These are phyloP conservation scores for Populus deltoides DNA, from an alignment of 345 rosid species.

Conservation along the genomic window DNA sequence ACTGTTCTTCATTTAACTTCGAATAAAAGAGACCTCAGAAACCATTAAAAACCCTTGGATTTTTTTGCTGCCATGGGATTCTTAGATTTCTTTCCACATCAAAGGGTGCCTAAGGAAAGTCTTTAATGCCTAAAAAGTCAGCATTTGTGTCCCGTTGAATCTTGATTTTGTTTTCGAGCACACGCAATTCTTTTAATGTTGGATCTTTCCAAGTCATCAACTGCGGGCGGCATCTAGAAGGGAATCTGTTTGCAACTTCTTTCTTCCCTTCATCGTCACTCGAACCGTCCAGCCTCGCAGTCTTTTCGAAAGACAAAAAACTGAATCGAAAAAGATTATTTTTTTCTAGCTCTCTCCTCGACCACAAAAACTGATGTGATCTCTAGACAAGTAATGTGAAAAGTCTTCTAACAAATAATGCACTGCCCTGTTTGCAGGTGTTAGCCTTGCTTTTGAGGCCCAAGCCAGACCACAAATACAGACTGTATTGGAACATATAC, in stretches of 20 bases:
- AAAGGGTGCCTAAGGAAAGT: not conserved
- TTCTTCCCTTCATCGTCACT: not conserved
- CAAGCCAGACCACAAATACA: slow-evolving; percentile 78
- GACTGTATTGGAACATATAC: slow-evolving; percentile 83
- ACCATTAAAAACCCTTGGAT: too few relatives aligned
- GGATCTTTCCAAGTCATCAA: not conserved
- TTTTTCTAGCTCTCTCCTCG: not conserved
- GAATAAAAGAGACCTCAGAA: too few relatives aligned
- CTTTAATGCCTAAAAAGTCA: not conserved
- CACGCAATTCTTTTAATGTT: not conserved
- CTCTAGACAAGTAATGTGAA: too few relatives aligned
- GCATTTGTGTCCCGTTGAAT: not conserved
- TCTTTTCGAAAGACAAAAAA: not conserved
- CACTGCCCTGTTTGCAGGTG: slow-evolving; percentile 28
- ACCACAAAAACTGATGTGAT: not conserved
- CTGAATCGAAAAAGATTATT: not conserved
- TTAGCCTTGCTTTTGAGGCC: slow-evolving; percentile 84
- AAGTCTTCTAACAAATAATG: not conserved
- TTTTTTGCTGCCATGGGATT: too few relatives aligned
- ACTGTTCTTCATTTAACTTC: too few relatives aligned
- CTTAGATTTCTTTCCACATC: not conserved
- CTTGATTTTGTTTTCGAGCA: not conserved
- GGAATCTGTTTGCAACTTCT: not conserved
- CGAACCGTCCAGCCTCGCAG: not conserved
- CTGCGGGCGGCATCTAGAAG: not conserved